phyloP scores from a whole-genome alignment of 2,329 filamentous ascomycete species.

The Phialophora verrucosa region DNA sequence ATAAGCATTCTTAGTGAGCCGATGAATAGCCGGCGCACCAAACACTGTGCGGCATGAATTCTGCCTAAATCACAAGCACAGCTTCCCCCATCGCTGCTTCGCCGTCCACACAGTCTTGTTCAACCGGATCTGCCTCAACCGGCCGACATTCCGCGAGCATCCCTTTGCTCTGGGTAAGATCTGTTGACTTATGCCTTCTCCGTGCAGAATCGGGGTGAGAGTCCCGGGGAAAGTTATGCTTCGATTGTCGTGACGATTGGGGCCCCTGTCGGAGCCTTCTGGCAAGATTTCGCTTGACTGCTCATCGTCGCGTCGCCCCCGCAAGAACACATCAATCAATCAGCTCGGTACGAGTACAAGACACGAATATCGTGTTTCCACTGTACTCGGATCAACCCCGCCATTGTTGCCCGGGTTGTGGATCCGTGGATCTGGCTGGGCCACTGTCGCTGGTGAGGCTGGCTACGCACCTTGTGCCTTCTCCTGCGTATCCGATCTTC shows the following conservation, averaged over 20 bases:
- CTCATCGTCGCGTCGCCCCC: not conserved
- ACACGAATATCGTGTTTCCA: not conserved
- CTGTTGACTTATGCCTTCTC: not conserved
- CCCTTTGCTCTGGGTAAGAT: not conserved
- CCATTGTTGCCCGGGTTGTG: not conserved
- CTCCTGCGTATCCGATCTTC: not conserved
- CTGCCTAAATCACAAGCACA: not conserved
- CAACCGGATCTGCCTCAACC: constrained; percentile 11
- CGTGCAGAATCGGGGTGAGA: not conserved
- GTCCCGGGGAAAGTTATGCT: not conserved
- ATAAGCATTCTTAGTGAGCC: not conserved
- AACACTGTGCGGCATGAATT: not conserved
- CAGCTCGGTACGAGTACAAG: not conserved
- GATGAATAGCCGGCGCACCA: constrained; percentile 1
- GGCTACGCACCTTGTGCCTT: not conserved
- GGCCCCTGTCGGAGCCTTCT: not conserved
- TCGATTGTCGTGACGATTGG: not conserved
- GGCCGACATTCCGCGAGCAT: constrained; percentile 15
- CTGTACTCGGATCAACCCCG: not conserved
- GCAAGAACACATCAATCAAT: not conserved
- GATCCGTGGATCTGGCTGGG: constrained; percentile 1
- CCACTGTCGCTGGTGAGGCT: not conserved
- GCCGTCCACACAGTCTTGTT: not conserved
- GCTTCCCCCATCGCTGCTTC: not conserved
- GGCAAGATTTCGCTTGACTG: not conserved